Conservation (phyloP, 176 grass and related monocot species). For the Canna indica region DNA sequence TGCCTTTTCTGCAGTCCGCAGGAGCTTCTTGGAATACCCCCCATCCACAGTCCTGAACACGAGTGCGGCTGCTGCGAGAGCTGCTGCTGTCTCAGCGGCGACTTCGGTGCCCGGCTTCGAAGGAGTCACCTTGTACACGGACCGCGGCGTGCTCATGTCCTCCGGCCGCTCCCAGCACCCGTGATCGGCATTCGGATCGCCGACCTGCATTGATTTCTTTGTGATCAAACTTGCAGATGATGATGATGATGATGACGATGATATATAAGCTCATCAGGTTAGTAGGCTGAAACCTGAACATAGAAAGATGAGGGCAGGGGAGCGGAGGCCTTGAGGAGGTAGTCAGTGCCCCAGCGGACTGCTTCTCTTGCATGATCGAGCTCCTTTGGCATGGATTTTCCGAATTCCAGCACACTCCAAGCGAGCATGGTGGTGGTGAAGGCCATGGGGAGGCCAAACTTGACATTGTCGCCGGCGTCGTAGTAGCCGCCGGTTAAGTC, state of each 20-base stretch:
- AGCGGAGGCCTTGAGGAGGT: constrained; percentile 33
- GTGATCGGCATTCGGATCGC: constrained; percentile 25
- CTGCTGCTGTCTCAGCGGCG: constrained; percentile 39
- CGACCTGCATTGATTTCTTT: constrained; percentile 22
- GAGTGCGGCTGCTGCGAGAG: constrained; percentile 27
- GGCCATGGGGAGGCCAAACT: constrained; percentile 38
- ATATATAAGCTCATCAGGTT: too few species aligned
- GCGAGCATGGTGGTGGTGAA: constrained; percentile 37
- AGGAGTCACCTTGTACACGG: constrained; percentile 26
- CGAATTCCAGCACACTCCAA: constrained; percentile 33
- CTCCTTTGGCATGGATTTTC: constrained; percentile 20
- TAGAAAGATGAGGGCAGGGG: constrained; percentile 27
- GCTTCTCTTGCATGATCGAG: constrained; percentile 16
- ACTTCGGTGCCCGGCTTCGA: constrained; percentile 30
- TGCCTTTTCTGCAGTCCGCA: constrained; percentile 10
- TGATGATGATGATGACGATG: too few species aligned
- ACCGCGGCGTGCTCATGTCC: constrained; percentile 15
- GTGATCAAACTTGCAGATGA: too few species aligned
- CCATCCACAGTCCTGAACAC: constrained; percentile 25
- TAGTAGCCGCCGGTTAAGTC: constrained; percentile 34
- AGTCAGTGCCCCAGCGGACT: constrained; percentile 35
- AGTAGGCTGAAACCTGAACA: too few species aligned
- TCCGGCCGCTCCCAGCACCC: constrained; percentile 33
- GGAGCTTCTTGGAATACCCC: constrained; percentile 26
- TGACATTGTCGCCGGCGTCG: constrained; percentile 38